Conservation (phyloP, 2,329 filamentous ascomycete species). For the Venturiaceae sp. region DNA sequence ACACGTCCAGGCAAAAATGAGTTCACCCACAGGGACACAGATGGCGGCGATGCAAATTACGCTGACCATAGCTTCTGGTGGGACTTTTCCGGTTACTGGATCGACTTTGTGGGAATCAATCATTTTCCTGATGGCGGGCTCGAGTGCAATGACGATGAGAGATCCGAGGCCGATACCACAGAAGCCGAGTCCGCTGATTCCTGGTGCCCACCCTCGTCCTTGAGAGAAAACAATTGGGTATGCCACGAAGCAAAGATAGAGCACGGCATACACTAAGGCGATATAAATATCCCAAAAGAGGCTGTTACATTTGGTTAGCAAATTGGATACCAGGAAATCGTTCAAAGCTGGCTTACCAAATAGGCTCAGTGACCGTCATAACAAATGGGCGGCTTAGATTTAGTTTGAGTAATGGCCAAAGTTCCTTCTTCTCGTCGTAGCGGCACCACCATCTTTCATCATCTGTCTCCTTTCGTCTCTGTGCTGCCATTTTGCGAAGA, state of each 20-base stretch:
- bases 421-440: constrained; percentile 62
- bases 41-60: constrained; percentile 71
- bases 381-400: constrained; percentile 72
- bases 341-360: constrained; percentile 48
- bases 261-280: constrained; percentile 71
- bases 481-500: constrained; percentile 55
- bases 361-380: constrained; percentile 72
- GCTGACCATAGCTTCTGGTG: constrained; percentile 72
- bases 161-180: constrained; percentile 56
- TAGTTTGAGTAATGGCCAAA: constrained; percentile 58
- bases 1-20: constrained; percentile 84
- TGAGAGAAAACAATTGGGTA: constrained; percentile 77
- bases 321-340: neutral
- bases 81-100: constrained; percentile 60
- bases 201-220: constrained; percentile 66
- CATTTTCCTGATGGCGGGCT: constrained; percentile 63
- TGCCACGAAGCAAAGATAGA: constrained; percentile 85
- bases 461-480: constrained; percentile 55
- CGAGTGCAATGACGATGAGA: constrained; percentile 40
- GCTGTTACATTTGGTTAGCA: constrained; percentile 27
- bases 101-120: constrained; percentile 71
- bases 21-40: constrained; percentile 65
- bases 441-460: constrained; percentile 69
- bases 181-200: constrained; percentile 68
- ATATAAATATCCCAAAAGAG: constrained; percentile 66